Conservation (phyloP, 495 filamentous ascomycete species). For the Diplogelasinospora grovesii region DNA sequence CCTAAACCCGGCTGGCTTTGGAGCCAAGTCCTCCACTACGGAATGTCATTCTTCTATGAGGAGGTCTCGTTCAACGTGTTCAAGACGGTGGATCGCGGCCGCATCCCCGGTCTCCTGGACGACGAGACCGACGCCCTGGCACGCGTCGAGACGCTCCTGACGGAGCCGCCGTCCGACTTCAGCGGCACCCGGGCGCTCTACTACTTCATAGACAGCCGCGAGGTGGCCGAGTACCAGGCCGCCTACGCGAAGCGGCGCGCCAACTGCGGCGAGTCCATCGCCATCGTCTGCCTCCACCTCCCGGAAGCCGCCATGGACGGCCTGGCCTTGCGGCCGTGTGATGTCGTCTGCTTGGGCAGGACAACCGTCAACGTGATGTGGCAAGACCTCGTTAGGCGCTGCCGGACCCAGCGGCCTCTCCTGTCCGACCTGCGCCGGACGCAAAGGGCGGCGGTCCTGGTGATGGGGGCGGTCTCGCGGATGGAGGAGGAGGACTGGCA, state of each 20-base stretch:
- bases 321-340: constrained; percentile 11
- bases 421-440: constrained; percentile 4
- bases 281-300: constrained; percentile 8
- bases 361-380: too few relatives aligned
- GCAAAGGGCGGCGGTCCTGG: too few relatives aligned
- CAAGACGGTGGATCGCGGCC: constrained; percentile 11
- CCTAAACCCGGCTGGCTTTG: background rate
- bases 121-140: constrained; percentile 8
- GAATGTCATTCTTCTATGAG: too few relatives aligned
- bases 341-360: too few relatives aligned
- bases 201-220: constrained; percentile 7
- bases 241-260: constrained; percentile 14
- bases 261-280: constrained; percentile 5
- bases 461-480: too few relatives aligned
- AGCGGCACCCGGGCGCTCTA: constrained; percentile 3
- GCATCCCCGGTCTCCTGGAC: constrained; percentile 9
- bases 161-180: constrained; percentile 10
- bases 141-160: constrained; percentile 9
- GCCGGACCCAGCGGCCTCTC: constrained; percentile 2
- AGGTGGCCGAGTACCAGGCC: constrained; percentile 11
- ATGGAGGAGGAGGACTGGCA: too few relatives aligned
- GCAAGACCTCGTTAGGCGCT: constrained; percentile 13
- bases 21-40: constrained; percentile 12
- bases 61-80: too few relatives aligned
- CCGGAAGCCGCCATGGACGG: constrained; percentile 13